Percentiles rank a stretch among this genome's conserved stretches.
phyloP scores from a whole-genome alignment of 768 basidiomycete genomes.

The Peribolospora kevripleyi region DNA sequence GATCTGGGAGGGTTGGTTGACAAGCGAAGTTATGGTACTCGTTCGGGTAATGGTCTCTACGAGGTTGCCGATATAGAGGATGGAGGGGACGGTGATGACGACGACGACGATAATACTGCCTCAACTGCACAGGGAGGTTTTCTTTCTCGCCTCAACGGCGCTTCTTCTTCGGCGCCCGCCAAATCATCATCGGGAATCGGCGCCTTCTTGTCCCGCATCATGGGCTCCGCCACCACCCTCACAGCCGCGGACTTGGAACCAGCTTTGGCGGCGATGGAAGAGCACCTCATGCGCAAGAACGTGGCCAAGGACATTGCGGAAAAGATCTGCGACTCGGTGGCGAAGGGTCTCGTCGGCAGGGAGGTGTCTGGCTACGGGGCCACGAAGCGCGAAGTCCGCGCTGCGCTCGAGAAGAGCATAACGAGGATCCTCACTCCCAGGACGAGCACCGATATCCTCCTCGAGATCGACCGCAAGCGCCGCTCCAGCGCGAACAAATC shows the following conservation, averaged over 20 bases:
- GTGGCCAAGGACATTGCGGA: conserved; percentile 89
- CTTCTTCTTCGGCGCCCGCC: background rate
- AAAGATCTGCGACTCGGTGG: conserved; percentile 85
- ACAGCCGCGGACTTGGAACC: conserved; percentile 64
- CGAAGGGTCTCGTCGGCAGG: conserved; percentile 64
- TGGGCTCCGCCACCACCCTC: conserved; percentile 40
- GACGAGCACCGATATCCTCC: conserved; percentile 81
- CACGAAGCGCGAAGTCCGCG: conserved; percentile 56
- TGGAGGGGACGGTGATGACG: conserved; percentile 23
- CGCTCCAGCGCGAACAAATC: background rate
- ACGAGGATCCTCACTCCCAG: conserved; percentile 89
- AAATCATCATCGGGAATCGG: conserved; percentile 1
- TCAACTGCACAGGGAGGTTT: background rate
- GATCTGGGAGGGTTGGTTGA: background rate
- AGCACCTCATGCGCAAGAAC: conserved; percentile 95
- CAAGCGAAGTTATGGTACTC: background rate
- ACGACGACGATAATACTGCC: conserved; percentile 23
- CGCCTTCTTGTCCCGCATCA: conserved; percentile 9
- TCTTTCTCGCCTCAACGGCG: conserved; percentile 9
- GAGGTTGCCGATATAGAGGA: conserved; percentile 65
- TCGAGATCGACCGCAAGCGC: conserved; percentile 75
- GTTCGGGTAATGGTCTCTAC: conserved; percentile 32
- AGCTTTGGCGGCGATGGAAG: conserved; percentile 79
- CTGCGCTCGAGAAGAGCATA: conserved; percentile 58
- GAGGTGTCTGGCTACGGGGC: conserved; percentile 34